Percentiles rank a stretch among this genome's conserved stretches.
These are phyloP conservation scores for Aspergillus neotritici DNA, from an alignment of 2,329 filamentous ascomycete genomes.

Conservation along the genomic window DNA sequence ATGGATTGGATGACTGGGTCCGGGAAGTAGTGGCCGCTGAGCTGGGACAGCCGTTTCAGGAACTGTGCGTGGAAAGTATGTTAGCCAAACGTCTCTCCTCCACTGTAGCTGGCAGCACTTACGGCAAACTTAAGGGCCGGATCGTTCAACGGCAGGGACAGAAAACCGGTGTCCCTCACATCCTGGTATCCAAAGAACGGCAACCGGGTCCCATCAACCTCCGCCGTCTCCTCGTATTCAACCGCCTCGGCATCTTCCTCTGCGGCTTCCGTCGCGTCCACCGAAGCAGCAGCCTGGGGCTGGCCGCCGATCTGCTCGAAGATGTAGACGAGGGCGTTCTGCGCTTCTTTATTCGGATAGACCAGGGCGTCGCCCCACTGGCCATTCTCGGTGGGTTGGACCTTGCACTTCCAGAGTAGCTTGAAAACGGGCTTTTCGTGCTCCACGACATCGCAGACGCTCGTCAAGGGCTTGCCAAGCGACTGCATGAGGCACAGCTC, in stretches of 20 bases:
- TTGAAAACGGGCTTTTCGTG: constrained; percentile 27
- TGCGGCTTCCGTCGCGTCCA: constrained; percentile 8
- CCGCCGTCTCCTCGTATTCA: constrained; percentile 15
- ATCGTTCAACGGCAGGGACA: constrained; percentile 53
- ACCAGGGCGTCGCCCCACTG: constrained; percentile 24
- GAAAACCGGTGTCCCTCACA: constrained; percentile 49
- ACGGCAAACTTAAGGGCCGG: constrained; percentile 66
- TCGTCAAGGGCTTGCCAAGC: constrained; percentile 34
- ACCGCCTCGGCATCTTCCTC: constrained; percentile 6
- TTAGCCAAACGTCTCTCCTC: constrained; percentile 50
- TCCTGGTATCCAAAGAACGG: constrained; percentile 21
- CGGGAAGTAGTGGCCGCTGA: constrained; percentile 70
- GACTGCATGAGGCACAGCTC: constrained; percentile 50
- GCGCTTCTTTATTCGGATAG: constrained; percentile 27
- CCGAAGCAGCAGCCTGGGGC: constrained; percentile 8
- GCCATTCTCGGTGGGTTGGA: constrained; percentile 21
- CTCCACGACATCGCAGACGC: constrained; percentile 30
- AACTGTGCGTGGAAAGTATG: constrained; percentile 50
- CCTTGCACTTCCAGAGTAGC: constrained; percentile 29
- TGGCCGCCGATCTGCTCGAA: constrained; percentile 31
- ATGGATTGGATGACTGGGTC: constrained; percentile 61
- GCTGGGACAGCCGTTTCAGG: constrained; percentile 71
- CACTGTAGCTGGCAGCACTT: constrained; percentile 34
- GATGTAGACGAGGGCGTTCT: constrained; percentile 30
- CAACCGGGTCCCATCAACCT: constrained; percentile 9